Base-by-base conservation (phyloP, 345 rosid genomes). In the Linum tenue region DNA sequence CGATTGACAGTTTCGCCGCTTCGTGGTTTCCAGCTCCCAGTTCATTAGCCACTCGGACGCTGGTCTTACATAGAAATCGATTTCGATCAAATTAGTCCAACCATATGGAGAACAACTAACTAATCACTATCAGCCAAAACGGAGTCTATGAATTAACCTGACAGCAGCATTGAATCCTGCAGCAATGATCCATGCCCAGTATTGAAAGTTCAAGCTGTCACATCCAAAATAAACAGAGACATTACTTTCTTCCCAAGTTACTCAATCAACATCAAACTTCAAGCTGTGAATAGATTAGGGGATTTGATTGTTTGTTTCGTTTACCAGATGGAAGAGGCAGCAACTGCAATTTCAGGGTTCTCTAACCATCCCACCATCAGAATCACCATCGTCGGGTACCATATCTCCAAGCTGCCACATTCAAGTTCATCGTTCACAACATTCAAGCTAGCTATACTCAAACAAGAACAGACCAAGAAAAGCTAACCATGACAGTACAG, bases 41-140 rank as follows among this genome's bases (percentile, higher is more conserved):
- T 66, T 82, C 86, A 65, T 82, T 82, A 22, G 83, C 71, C 37
- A 80, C 86, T 48, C 82, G 69, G 39, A 84, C 83, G 5, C 86
- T 84, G 69, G 70, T 67, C 12, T 9, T 44, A 7, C 31, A 22
- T 22, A 22, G 31, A 22, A 22, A 22, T 22, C 31, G 31, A 22
- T 22, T 22, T 22, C 31, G 31, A 22, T 22, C 31, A 22, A 22
- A 22, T 22, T 22, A 22, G 31, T 22, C 31, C 31, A 22, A 22
- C 31, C 31, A 22, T 22, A 22, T 22, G 31, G 31, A 22, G 31
- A 22, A 22, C 31, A 22, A 22, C 31, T 22, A 22, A 22, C 31
- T 22, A 22, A 22, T 22, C 31, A 22, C 0, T 22, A 22, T 22
- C 31, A 22, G 31, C 31, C 31, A 22, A 22, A 22, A 22, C 1